phyloP scores from a whole-genome alignment of 495 filamentous ascomycete species.

The Podospora fimiseda region DNA sequence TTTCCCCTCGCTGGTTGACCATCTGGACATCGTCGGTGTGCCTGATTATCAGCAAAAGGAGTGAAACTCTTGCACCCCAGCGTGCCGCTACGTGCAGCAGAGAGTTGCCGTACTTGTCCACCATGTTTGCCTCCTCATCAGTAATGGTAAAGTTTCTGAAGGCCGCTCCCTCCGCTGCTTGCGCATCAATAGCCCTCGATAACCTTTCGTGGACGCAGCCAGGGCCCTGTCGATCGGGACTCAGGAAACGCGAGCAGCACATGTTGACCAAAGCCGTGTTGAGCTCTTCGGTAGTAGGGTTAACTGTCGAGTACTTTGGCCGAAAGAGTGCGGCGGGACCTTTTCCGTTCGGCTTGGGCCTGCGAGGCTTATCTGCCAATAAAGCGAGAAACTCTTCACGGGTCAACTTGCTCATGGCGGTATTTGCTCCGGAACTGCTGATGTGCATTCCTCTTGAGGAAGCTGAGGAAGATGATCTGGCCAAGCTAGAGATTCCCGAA shows the following conservation, averaged over 20 bases:
- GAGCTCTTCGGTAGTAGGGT: conserved; percentile 24
- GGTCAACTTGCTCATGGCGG: conserved; percentile 27
- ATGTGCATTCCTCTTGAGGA: conserved; percentile 23
- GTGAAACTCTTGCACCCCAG: conserved; percentile 28
- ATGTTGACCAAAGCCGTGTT: conserved; percentile 24
- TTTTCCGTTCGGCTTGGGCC: conserved; percentile 8
- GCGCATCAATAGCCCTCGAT: conserved; percentile 25
- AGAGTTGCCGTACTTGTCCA: conserved; percentile 28
- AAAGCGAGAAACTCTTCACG: conserved; percentile 26
- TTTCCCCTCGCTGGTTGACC: conserved; percentile 29
- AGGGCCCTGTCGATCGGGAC: neutral
- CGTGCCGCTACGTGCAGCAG: conserved; percentile 28
- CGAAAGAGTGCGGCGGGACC: conserved; percentile 12
- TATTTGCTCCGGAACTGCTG: conserved; percentile 18
- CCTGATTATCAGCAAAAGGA: conserved; percentile 25
- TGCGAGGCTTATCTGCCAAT: conserved; percentile 25
- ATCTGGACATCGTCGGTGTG: conserved; percentile 25
- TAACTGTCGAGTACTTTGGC: conserved; percentile 17
- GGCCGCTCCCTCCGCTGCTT: conserved; percentile 18
- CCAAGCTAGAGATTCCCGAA: conserved; percentile 29
- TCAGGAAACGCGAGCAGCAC: conserved; percentile 22
- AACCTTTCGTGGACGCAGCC: conserved; percentile 25
- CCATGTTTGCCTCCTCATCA: conserved; percentile 26
- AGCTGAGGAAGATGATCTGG: conserved; percentile 26
- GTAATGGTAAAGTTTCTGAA: conserved; percentile 24